Evolutionary conservation across 495 filamentous ascomycete species (phyloP), one percentile per base, ranked within the genome.

Genomic region (Penicillium waksmanii): DNA sequence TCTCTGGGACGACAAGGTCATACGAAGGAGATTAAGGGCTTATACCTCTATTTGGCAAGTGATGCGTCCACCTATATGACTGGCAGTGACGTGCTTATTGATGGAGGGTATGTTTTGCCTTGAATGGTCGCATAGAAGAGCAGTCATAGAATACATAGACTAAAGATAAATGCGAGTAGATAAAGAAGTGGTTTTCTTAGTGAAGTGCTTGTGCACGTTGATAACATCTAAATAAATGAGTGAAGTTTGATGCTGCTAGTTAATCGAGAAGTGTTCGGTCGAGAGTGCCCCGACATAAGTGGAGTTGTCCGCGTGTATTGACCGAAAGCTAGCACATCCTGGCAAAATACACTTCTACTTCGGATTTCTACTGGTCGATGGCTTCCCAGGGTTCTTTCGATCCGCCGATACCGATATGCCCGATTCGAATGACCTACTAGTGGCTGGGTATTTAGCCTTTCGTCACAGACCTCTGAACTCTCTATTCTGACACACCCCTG

Each of bases 1-100:
- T 49, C 62, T 79, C 42, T 89, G 62, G 85, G 86, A 8, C 69
- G 86, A 51, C 73, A 89, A 58, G 85, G 83, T 18, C 73, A 71
- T 60, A 80, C 82, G 0, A 84, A 82, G 65, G 89, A 92, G 67
- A 90, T 87, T 53, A 85, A 87, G 64, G 85, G 85, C 3, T 77
- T 86, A 2, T 87, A 83, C 51, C 61, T 85, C 19, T 85, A 84
- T 62, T 69, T 89, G 60, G 76, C 87, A 12, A 87, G 85, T 68
- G 80, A 85, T 59, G 86, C 86, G 12, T 85, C 82, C 46, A 84
- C 80, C 31, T 91, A 87, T 62, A 91, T 90, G 88, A 89, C 86
- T 6, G 87, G 86, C 0, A 80, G 73, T 44, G 82, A 87, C 70
- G 60, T 88, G 31, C 66, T 85, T 5, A 83, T 87, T 60, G 85